Conservation (phyloP, 257 asterid genomes). For the Paraleonurus japonicus region DNA sequence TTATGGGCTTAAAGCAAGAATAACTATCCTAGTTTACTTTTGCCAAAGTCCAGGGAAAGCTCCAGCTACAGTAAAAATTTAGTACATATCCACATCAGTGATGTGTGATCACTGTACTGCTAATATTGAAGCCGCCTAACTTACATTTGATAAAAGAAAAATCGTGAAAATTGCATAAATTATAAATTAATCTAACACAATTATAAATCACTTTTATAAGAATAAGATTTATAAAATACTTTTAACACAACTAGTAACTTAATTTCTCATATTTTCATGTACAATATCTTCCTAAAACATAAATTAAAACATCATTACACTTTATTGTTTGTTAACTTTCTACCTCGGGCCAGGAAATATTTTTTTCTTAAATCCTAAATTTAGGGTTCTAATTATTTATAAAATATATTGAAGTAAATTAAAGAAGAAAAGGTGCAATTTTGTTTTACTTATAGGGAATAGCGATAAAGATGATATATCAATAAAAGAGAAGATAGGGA, state of each 20-base stretch:
- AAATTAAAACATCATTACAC: not conserved
- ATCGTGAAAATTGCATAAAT: not conserved
- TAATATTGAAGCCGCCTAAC: not conserved
- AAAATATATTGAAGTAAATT: not conserved
- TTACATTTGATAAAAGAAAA: not conserved
- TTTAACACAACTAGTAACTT: too few relatives aligned
- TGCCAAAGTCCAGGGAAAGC: conserved; percentile 14
- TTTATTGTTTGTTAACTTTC: too few relatives aligned
- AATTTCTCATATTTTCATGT: too few relatives aligned
- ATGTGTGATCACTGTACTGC: not conserved
- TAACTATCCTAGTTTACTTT: not conserved
- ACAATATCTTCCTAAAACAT: too few relatives aligned
- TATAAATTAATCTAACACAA: conserved; percentile 6
- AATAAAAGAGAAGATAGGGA: not conserved
- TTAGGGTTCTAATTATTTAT: not conserved
- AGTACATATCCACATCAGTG: not conserved
- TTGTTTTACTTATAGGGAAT: not conserved
- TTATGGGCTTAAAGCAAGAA: not conserved
- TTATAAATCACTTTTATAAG: too few relatives aligned
- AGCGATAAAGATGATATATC: conserved; percentile 25
- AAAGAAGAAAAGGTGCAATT: not conserved
- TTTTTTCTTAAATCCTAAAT: not conserved
- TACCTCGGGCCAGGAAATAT: not conserved
- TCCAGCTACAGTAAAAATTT: not conserved
- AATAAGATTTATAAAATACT: too few relatives aligned